Evolutionary conservation across 768 basidiomycete species (phyloP).

Genomic region (Amanita thiersii): DNA sequence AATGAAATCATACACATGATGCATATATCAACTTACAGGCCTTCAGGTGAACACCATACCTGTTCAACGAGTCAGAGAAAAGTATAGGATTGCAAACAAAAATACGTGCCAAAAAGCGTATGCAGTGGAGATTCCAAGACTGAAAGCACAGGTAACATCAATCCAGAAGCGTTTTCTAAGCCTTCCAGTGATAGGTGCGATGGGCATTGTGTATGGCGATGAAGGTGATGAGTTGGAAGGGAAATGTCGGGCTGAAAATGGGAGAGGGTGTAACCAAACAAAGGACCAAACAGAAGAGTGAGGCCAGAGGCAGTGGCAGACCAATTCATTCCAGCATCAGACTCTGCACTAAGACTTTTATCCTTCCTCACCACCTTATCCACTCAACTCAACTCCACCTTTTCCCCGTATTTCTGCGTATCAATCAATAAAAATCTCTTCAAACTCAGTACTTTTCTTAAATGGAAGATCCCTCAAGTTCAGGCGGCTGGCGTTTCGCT

Average conservation of each 20-base stretch:
- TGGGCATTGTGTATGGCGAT: slow-evolving; percentile 49
- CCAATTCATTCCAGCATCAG: slow-evolving; percentile 11
- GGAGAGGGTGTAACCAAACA: slow-evolving; percentile 16
- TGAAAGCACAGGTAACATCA: slow-evolving; percentile 67
- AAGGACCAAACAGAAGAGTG: slow-evolving; percentile 13
- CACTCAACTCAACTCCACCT: not conserved
- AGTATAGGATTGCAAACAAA: slow-evolving; percentile 1
- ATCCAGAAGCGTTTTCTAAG: slow-evolving; percentile 91
- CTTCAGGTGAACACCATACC: slow-evolving; percentile 82
- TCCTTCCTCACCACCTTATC: slow-evolving; percentile 12
- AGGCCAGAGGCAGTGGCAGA: slow-evolving; percentile 2
- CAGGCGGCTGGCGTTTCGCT: slow-evolving; percentile 95
- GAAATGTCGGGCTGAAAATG: slow-evolving; percentile 26
- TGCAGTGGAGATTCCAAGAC: slow-evolving; percentile 65
- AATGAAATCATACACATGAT: slow-evolving; percentile 6
- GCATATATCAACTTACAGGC: slow-evolving; percentile 43
- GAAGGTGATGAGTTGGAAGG: slow-evolving; percentile 22
- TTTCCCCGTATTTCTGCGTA: not conserved
- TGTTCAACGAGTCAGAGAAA: slow-evolving; percentile 26
- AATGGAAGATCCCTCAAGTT: slow-evolving; percentile 84
- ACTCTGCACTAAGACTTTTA: slow-evolving; percentile 19
- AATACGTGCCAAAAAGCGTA: slow-evolving; percentile 78
- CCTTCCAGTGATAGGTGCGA: slow-evolving; percentile 89
- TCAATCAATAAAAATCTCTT: not conserved
- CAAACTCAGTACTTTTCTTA: slow-evolving; percentile 7